Evolutionary conservation across 2,329 filamentous ascomycete species (phyloP).

Genomic region (Didymella exigua): DNA sequence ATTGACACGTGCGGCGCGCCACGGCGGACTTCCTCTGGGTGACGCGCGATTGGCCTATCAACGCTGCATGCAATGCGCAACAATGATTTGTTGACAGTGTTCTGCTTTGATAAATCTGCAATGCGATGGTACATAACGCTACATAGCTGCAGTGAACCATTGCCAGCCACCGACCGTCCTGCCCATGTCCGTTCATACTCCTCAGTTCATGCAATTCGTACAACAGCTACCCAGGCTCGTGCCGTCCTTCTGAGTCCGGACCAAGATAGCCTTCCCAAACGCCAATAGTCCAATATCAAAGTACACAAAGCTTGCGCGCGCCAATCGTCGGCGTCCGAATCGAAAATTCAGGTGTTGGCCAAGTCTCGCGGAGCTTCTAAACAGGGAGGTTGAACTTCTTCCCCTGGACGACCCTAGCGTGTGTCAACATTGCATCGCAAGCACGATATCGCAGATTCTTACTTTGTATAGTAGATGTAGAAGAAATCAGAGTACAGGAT

Average conservation of each 20-base stretch:
- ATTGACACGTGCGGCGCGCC: constrained; percentile 10
- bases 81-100: background rate
- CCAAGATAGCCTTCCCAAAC: constrained; percentile 8
- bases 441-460: constrained; percentile 39
- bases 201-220: constrained; percentile 13
- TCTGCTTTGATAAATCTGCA: background rate
- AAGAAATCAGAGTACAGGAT: constrained; percentile 98
- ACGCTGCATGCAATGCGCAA: background rate
- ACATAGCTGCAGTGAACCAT: background rate
- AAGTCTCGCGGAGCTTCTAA: constrained; percentile 33
- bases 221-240: background rate
- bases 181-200: background rate
- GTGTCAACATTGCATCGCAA: constrained; percentile 16
- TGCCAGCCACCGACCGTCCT: background rate
- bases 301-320: constrained; percentile 17
- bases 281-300: constrained; percentile 14
- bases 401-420: constrained; percentile 56
- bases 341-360: background rate
- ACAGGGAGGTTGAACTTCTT: constrained; percentile 62
- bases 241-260: background rate
- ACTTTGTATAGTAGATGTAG: constrained; percentile 99
- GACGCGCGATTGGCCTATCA: constrained; percentile 4
- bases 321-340: constrained; percentile 5
- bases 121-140: background rate
- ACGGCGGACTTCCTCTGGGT: constrained; percentile 1